A percentile compares a stretch with the other conserved stretches of the same genome.
These are phyloP conservation scores for Polygonum maritimum DNA, from an alignment of 148 eudicot species.

Conservation along the genomic window DNA sequence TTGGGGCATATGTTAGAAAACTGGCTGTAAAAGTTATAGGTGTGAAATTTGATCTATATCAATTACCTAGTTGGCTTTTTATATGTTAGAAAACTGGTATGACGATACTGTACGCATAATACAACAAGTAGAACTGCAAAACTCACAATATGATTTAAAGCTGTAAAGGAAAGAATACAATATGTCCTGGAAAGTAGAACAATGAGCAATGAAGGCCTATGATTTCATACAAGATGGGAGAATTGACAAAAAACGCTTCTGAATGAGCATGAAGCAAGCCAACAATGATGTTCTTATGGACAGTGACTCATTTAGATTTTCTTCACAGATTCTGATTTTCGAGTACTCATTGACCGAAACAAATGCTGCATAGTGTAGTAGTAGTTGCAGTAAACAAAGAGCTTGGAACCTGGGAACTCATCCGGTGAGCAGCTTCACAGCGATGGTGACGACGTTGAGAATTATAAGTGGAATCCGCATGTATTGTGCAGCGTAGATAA, in stretches of 20 bases:
- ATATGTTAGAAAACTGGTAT: too few species aligned
- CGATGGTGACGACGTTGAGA: constrained; percentile 51
- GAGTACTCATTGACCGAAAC: neutral
- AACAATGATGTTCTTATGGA: neutral
- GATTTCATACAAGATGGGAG: neutral
- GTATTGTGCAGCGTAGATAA: constrained; percentile 73
- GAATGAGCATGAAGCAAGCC: neutral
- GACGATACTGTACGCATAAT: too few species aligned
- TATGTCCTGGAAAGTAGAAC: neutral
- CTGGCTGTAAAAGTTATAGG: too few species aligned
- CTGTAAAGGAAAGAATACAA: neutral
- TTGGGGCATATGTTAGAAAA: too few species aligned
- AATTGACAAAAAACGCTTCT: neutral
- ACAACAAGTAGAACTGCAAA: neutral
- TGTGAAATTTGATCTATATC: too few species aligned
- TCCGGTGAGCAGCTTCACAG: constrained; percentile 64
- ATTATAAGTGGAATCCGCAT: constrained; percentile 63
- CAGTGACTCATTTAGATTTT: neutral
- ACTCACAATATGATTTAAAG: neutral
- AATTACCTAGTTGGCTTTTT: too few species aligned
- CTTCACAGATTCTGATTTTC: neutral
- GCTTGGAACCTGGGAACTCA: constrained; percentile 19
- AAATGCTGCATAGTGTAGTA: neutral
- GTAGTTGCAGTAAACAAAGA: neutral
- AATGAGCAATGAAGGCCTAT: neutral